These are phyloP conservation scores for Lentinula sp. DNA, from an alignment of 768 basidiomycete species.

Conservation along the genomic window DNA sequence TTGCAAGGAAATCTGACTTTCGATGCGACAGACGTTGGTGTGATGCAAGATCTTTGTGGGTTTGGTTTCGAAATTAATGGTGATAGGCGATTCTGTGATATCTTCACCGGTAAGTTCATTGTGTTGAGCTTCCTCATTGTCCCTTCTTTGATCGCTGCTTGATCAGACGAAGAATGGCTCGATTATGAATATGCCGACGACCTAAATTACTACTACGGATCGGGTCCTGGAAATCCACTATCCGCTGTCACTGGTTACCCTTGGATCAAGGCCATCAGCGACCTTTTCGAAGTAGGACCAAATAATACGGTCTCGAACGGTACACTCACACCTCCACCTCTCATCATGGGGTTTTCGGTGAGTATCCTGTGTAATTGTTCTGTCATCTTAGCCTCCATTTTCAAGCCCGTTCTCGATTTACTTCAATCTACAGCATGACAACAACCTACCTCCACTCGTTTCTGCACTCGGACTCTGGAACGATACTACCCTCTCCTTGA, in stretches of 20 bases:
- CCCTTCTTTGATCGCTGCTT: background rate
- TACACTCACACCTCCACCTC: conserved; percentile 27
- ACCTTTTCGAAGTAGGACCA: conserved; percentile 28
- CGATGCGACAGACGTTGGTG: conserved; percentile 27
- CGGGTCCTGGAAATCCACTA: conserved; percentile 39
- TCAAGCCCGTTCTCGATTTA: background rate
- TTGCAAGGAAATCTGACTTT: conserved; percentile 26
- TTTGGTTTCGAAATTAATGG: conserved; percentile 31
- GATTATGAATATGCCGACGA: conserved; percentile 41
- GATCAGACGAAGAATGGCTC: conserved; percentile 31
- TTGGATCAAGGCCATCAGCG: conserved; percentile 31
- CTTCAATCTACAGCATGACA: conserved; percentile 28
- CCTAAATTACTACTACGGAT: conserved; percentile 40
- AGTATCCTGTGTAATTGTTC: background rate
- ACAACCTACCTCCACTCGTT: conserved; percentile 35
- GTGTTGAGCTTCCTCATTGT: background rate
- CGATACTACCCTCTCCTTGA: conserved; percentile 21
- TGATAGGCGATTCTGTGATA: conserved; percentile 33
- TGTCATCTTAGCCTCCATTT: background rate
- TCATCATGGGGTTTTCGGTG: conserved; percentile 40
- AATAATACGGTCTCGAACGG: conserved; percentile 15
- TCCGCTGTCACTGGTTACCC: conserved; percentile 33
- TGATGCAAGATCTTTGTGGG: conserved; percentile 40
- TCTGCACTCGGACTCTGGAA: conserved; percentile 40
- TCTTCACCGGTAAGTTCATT: conserved; percentile 24